Evolutionary conservation across 495 filamentous ascomycete genomes (phyloP), one percentile per base, ranked within the genome.

Genomic region (Xylaria flabelliformis): DNA sequence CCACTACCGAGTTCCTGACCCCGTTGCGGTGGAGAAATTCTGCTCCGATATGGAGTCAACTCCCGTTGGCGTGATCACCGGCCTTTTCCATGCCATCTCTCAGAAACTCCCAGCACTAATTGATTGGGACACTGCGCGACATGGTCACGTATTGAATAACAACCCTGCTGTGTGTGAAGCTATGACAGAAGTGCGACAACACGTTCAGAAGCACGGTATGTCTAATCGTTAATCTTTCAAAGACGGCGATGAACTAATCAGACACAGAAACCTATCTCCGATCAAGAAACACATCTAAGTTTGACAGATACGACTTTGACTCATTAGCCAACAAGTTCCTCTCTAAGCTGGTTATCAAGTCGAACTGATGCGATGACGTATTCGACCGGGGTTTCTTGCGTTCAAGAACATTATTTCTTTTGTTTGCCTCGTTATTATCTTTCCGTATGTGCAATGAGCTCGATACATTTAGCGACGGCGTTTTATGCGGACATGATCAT

Each of bases 271-370:
- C 83, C 7, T 90, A 89, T 74, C 80, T 90, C 46, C 83, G 86
- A 74, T 85, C 86, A 19, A 87, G 88, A 50, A 74, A 82, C 46
- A 84, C 85, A 24, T 86, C 90, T 75, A 92, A 91, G 80, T 97
- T 95, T 81, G 91, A 97, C 84, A 90, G 93, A 74, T 84, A 89
- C 73, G 93, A 97, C 83, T 97, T 97, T 80, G 94, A 97, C 83
- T 94, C 90, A 72, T 84, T 97, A 76, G 95, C 94, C 67, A 97
- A 95, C 88, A 97, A 97, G 85, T 96, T 97, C 83, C 84, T 97
- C 67, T 95, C 93, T 36, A 93, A 95, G 81, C 89, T 97, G 75
- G 94, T 97, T 80, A 97, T 97, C 80, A 94, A 94, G 71, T 92
- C 94, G 74, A 95, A 96, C 83, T 97, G 87, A 73, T 53, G 36